phyloP scores from a whole-genome alignment of 345 rosid genomes.

The Eutrema yunnanense region DNA sequence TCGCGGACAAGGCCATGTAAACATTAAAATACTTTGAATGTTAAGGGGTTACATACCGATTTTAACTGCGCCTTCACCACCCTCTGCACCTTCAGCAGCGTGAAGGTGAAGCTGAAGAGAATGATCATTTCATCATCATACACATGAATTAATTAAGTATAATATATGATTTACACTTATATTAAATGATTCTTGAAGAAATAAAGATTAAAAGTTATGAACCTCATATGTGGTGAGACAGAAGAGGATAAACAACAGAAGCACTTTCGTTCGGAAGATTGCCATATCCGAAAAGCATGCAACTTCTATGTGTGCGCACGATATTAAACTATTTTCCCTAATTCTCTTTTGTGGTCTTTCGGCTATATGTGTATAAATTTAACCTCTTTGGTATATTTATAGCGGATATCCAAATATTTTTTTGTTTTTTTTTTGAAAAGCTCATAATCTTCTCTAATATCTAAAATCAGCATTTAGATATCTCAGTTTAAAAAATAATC shows the following conservation, averaged over 20 bases:
- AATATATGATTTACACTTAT: neutral
- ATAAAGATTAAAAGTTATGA: neutral
- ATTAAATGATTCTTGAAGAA: neutral
- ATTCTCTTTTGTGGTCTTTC: neutral
- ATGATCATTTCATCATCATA: neutral
- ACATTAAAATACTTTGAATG: neutral
- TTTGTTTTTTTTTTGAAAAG: neutral
- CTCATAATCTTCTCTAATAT: too few relatives aligned
- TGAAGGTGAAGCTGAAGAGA: constrained; percentile 15
- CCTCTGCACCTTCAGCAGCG: neutral
- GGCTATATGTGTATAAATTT: neutral
- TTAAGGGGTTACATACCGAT: neutral
- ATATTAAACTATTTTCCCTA: neutral
- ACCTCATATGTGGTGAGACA: constrained; percentile 22
- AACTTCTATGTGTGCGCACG: neutral
- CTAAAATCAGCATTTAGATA: too few relatives aligned
- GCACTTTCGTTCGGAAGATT: neutral
- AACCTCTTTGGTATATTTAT: constrained; percentile 1
- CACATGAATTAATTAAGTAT: neutral
- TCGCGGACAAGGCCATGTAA: neutral
- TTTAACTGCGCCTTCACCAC: constrained; percentile 2
- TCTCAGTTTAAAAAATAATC: too few relatives aligned
- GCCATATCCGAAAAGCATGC: constrained; percentile 7
- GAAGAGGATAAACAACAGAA: constrained; percentile 14
- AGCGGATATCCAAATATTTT: neutral